Evolutionary conservation across 441 rosid genomes (phyloP).

Genomic region (Syzygium malaccense): DNA sequence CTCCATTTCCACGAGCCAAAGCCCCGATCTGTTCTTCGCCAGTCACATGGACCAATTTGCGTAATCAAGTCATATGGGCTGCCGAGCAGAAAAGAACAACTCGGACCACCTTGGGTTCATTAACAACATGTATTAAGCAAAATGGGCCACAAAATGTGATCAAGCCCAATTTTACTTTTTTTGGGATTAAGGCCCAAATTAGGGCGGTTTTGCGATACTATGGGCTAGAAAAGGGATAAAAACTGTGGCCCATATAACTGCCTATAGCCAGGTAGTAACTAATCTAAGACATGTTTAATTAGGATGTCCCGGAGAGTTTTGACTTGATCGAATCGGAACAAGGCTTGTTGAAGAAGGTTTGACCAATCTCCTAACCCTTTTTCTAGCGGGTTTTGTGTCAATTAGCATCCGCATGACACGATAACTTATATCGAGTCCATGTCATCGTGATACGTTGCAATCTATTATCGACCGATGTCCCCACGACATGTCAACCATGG

Average conservation of each 20-base stretch:
- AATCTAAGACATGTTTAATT: not conserved
- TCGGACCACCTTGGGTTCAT: not conserved
- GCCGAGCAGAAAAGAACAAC: not conserved
- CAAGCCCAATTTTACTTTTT: not conserved
- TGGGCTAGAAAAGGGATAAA: no score
- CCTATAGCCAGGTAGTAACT: not conserved
- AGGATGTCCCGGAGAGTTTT: not conserved
- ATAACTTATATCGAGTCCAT: not conserved
- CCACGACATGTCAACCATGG: fast-evolving
- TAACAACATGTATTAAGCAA: no score
- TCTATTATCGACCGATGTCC: fast-evolving
- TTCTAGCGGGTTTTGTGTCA: fast-evolving
- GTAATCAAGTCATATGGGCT: not conserved
- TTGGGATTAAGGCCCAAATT: no score
- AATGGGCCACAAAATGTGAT: not conserved
- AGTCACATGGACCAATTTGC: not conserved
- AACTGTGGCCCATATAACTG: not conserved
- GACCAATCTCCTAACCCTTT: not conserved
- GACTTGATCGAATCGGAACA: no score
- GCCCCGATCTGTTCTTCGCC: not conserved
- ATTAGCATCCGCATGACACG: fast-evolving
- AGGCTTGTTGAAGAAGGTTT: not conserved
- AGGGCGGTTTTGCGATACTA: no score
- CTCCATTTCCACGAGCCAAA: not conserved
- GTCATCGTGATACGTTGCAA: not conserved